These are phyloP conservation scores for Coniochaeta sp. DNA, from an alignment of 2,329 filamentous ascomycete genomes.

Conservation along the genomic window DNA sequence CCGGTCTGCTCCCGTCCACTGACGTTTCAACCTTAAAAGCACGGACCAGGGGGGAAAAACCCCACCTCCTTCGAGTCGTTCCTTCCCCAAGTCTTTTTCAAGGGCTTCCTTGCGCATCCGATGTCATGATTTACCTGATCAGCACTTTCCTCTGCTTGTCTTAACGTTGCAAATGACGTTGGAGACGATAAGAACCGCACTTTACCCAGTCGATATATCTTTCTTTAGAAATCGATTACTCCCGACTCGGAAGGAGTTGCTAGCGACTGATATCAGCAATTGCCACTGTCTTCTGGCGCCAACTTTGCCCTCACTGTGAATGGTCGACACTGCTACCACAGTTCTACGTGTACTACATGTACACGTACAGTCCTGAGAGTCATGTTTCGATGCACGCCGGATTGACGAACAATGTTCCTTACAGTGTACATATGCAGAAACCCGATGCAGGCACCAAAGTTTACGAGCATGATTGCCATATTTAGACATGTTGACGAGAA, in stretches of 20 bases:
- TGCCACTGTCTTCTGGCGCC: not conserved
- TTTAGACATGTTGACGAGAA: not conserved
- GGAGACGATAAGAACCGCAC: not conserved
- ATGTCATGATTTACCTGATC: not conserved
- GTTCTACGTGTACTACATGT: no score
- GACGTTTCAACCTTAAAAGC: not conserved
- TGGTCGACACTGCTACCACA: not conserved
- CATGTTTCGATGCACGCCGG: not conserved
- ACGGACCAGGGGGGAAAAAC: not conserved
- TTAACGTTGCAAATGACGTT: not conserved
- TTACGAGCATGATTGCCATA: not conserved
- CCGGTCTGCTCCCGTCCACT: not conserved
- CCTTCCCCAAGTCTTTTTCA: no score
- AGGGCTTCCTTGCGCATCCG: not conserved
- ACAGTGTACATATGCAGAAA: not conserved
- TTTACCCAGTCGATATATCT: not conserved
- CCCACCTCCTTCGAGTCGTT: not conserved
- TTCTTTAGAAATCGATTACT: not conserved
- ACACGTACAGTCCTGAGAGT: not conserved
- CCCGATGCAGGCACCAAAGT: not conserved
- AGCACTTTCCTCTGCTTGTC: not conserved
- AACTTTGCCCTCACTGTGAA: not conserved
- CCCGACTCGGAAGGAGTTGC: not conserved
- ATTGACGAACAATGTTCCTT: not conserved
- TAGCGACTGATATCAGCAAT: not conserved